Evolutionary conservation across 768 basidiomycete species (phyloP).

Genomic region (Podaxis sp.): DNA sequence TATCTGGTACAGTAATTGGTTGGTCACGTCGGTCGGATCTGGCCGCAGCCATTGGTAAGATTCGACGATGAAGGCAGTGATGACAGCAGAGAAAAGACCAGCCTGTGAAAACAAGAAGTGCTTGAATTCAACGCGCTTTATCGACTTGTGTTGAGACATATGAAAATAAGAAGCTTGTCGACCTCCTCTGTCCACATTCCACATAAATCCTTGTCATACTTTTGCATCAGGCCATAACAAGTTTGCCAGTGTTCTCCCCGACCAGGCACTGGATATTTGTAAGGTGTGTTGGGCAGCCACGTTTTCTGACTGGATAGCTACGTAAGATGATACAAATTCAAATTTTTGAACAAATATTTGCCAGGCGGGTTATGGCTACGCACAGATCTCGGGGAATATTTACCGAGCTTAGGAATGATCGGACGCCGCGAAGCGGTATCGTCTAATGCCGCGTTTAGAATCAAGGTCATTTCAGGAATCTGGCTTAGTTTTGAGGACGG

Average conservation of each 20-base stretch:
- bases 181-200: slow-evolving; percentile 15
- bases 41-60: slow-evolving; percentile 19
- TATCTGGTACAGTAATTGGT: not conserved
- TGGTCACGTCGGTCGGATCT: slow-evolving; percentile 13
- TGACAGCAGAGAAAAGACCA: slow-evolving; percentile 23
- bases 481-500: not conserved
- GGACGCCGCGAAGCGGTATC: not conserved
- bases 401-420: not conserved
- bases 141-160: not conserved
- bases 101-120: slow-evolving; percentile 13
- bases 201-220: slow-evolving; percentile 11
- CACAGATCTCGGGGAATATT: not conserved
- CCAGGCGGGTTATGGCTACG: not conserved
- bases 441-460: not conserved
- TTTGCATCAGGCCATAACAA: slow-evolving; percentile 14
- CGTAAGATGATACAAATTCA: not conserved
- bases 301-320: not conserved
- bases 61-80: slow-evolving; percentile 22
- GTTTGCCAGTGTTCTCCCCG: slow-evolving; percentile 22
- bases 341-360: not conserved
- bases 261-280: slow-evolving; percentile 14
- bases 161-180: slow-evolving; percentile 14
- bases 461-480: not conserved
- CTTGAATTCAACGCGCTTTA: not conserved
- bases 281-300: slow-evolving; percentile 17